Evolutionary conservation across 2,329 filamentous ascomycete genomes (phyloP).

Genomic region (Botrytis cinerea): DNA sequence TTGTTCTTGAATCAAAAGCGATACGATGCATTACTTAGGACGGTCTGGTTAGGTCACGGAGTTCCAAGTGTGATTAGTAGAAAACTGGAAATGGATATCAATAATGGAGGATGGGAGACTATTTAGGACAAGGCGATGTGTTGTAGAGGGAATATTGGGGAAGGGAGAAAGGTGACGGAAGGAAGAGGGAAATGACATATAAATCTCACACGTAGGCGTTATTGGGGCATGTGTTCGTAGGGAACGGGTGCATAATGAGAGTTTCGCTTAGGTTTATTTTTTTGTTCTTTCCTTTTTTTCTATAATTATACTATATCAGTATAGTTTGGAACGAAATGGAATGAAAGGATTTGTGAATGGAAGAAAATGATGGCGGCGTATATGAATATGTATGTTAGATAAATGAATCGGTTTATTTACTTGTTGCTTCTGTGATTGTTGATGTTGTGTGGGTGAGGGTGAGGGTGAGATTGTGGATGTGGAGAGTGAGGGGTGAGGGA

Average conservation of each 20-base stretch:
- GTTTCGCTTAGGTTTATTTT: not conserved
- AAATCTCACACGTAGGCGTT: not conserved
- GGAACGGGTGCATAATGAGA: not conserved
- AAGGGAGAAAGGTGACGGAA: too few relatives aligned
- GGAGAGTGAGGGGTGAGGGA: not conserved
- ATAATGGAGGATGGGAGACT: constrained; percentile 98
- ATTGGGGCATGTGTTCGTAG: not conserved
- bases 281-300: not conserved
- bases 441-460: not conserved
- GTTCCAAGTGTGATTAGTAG: constrained; percentile 87
- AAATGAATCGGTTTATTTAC: not conserved
- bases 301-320: not conserved
- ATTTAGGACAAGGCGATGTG: constrained; percentile 40
- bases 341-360: not conserved
- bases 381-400: not conserved
- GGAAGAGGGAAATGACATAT: not conserved
- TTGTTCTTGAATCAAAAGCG: constrained; percentile 90
- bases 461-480: too few relatives aligned
- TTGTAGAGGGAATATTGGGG: not conserved
- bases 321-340: not conserved
- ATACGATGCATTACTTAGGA: constrained; percentile 85
- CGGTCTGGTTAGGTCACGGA: constrained; percentile 82
- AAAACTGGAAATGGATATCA: constrained; percentile 91
- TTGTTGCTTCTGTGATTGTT: not conserved
- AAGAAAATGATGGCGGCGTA: not conserved